These are phyloP conservation scores for Fraxinus xanthoxyloides DNA, from an alignment of 305 asterid species.

Conservation along the genomic window DNA sequence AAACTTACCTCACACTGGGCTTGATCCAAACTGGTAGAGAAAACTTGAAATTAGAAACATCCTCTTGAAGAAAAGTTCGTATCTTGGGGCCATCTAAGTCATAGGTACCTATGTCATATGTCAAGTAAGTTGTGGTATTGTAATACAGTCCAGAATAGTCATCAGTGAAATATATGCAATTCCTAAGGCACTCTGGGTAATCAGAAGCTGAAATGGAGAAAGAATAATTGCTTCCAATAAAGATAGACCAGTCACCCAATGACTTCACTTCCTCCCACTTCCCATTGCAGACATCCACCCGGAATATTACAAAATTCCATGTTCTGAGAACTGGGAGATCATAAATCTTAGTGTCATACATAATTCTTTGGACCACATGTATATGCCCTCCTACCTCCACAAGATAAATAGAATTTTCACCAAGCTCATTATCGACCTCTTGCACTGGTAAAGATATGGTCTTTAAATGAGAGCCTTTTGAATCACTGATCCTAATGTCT, in stretches of 20 bases:
- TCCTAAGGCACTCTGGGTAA: conserved; percentile 21
- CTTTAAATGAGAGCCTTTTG: conserved; percentile 11
- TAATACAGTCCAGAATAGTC: conserved; percentile 25
- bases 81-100: conserved; percentile 16
- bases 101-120: conserved; percentile 33
- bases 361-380: conserved; percentile 19
- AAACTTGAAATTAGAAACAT: conserved; percentile 5
- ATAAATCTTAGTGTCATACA: conserved; percentile 6
- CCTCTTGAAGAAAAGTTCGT: conserved; percentile 16
- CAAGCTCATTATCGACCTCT: conserved; percentile 16
- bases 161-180: conserved; percentile 42
- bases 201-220: conserved; percentile 20
- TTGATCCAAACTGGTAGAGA: conserved; percentile 28
- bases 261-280: conserved; percentile 25
- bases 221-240: conserved; percentile 33
- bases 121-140: neutral
- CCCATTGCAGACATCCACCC: conserved; percentile 2
- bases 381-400: conserved; percentile 21
- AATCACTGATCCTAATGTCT: conserved; percentile 21
- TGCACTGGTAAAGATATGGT: conserved; percentile 3
- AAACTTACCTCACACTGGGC: conserved; percentile 17
- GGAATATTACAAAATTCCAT: conserved; percentile 18
- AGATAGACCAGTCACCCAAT: conserved; percentile 26
- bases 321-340: conserved; percentile 12
- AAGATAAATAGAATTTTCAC: conserved; percentile 23